These are phyloP conservation scores for Closterium sp. DNA, from an alignment of 139 green algal species.

Conservation along the genomic window DNA sequence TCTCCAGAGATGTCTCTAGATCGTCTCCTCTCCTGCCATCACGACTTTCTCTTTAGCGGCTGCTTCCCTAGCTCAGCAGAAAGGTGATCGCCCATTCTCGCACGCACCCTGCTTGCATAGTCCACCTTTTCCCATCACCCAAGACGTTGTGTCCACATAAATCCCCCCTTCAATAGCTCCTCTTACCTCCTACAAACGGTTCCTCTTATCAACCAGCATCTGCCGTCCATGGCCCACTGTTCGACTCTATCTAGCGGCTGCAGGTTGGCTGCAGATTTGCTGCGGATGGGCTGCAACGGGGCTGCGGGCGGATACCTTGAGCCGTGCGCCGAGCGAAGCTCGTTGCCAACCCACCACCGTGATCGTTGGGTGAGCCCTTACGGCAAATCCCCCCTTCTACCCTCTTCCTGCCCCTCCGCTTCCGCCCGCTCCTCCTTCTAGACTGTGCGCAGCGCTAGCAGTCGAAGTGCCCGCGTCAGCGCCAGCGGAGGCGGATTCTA, in stretches of 20 bases:
- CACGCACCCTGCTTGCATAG: background rate
- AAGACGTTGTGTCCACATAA: background rate
- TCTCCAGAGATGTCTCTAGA: too few relatives aligned
- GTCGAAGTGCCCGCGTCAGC: background rate
- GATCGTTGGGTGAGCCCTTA: too few relatives aligned
- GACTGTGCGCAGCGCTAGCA: background rate
- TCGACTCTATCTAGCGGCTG: too few relatives aligned
- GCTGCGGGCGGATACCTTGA: too few relatives aligned
- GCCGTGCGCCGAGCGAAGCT: too few relatives aligned
- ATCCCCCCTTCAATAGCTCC: background rate
- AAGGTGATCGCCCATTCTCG: background rate
- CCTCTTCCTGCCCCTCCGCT: background rate
- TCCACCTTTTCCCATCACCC: background rate
- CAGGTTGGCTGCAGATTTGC: too few relatives aligned
- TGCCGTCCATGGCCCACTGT: too few relatives aligned
- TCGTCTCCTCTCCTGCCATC: too few relatives aligned
- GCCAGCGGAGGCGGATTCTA: background rate
- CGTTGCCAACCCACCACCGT: too few relatives aligned
- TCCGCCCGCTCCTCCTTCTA: background rate
- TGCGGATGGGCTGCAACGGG: too few relatives aligned
- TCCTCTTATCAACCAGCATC: background rate
- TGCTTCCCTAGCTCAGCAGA: background rate
- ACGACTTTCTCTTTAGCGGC: background rate
- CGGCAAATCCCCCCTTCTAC: background rate
- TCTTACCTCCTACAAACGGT: background rate